Base-by-base conservation (phyloP, 441 rosid genomes). In the Oxalis stricta region DNA sequence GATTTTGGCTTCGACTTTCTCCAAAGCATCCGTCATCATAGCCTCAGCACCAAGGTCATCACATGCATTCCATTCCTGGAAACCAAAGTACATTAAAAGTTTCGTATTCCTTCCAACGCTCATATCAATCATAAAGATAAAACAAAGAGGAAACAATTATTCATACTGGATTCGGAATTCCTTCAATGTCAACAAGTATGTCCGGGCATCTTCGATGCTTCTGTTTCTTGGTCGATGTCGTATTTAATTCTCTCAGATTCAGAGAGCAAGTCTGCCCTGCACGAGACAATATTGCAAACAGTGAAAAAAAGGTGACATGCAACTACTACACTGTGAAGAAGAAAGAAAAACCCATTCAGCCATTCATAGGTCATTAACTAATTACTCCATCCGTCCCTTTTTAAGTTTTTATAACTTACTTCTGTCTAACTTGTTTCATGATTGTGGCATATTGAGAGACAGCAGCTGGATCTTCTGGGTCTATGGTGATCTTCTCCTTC, bases 21-120 rank as follows among this genome's bases (percentile, higher is more conserved):
- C 99, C 61, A 92, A 53, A 39, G 97, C 95, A 56, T 92, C 86
- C 57, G 87, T 75, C 94, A 84, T 86, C 99, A 83, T 73, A 40
- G 78, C 77, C 80, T 91, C 96, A 6, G 75, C 82, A 60, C 96
- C 96, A 41, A 72, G 78, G 53, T 84, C 94, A 65, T 86, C 96
- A 28, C 44, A 52, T 31, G n/a, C n/a, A n/a, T n/a, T n/a, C n/a
- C n/a, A n/a, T n/a, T n/a, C n/a, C n/a, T n/a, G n/a, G n/a, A n/a
- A n/a, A n/a, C n/a, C n/a, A n/a, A n/a, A n/a, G n/a, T n/a, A n/a
- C n/a, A n/a, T n/a, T n/a, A n/a, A n/a, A n/a, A n/a, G n/a, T n/a
- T n/a, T n/a, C n/a, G n/a, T n/a, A n/a, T n/a, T n/a, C n/a, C n/a
- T n/a, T n/a, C 10, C 38, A 28, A 2, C 14, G 41, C 15, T 21